Evolutionary conservation across 2,329 filamentous ascomycete species (phyloP).

Genomic region (Calonectria pseudoturangicola): DNA sequence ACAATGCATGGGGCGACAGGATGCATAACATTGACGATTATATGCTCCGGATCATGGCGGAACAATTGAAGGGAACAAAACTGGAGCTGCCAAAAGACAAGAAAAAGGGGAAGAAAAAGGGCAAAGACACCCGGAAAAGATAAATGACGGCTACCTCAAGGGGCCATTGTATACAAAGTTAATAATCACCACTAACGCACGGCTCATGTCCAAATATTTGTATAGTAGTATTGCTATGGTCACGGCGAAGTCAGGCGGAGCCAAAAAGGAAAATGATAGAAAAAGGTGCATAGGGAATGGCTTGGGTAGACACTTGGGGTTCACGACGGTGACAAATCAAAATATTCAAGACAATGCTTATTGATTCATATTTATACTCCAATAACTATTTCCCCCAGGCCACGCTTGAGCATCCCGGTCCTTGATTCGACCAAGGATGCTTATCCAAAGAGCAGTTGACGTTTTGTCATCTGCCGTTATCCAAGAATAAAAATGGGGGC

Average conservation of each 20-base stretch:
- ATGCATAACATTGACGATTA: constrained; percentile 83
- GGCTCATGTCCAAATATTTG: constrained; percentile 33
- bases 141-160: constrained; percentile 49
- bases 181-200: constrained; percentile 34
- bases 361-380: constrained; percentile 46
- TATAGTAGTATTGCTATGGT: constrained; percentile 34
- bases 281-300: constrained; percentile 34
- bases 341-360: constrained; percentile 30
- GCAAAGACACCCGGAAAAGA: constrained; percentile 74
- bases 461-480: constrained; percentile 47
- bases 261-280: constrained; percentile 36
- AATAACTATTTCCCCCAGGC: constrained; percentile 40
- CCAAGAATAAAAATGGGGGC: constrained; percentile 46
- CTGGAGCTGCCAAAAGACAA: constrained; percentile 79
- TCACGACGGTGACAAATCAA: constrained; percentile 26
- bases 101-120: constrained; percentile 77
- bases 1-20: constrained; percentile 75
- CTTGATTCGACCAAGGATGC: constrained; percentile 41
- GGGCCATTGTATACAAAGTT: constrained; percentile 37
- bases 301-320: constrained; percentile 35
- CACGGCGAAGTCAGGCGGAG: constrained; percentile 23
- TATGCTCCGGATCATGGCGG: constrained; percentile 82
- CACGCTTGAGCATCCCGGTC: constrained; percentile 44
- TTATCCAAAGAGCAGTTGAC: constrained; percentile 47
- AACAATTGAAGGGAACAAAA: constrained; percentile 74